These are phyloP conservation scores for Venturiaceae sp. DNA, from an alignment of 2,329 filamentous ascomycete species.

Conservation along the genomic window DNA sequence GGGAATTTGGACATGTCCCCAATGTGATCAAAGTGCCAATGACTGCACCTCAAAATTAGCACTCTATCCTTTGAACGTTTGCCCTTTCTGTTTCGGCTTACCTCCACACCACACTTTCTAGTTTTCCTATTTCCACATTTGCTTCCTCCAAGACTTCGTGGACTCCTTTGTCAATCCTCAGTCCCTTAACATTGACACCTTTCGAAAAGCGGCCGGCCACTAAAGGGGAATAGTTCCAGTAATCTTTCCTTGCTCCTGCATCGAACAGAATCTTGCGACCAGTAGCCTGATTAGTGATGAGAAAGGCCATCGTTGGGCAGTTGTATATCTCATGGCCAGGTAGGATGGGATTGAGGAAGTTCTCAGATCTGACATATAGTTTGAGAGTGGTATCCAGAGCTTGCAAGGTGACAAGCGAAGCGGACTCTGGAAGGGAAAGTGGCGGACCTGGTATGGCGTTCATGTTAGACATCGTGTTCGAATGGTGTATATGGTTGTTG, in stretches of 20 bases:
- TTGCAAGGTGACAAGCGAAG: background rate
- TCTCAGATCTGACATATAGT: background rate
- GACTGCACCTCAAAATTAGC: background rate
- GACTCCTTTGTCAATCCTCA: conserved; percentile 34
- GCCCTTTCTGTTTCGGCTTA: conserved; percentile 12
- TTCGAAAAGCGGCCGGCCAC: conserved; percentile 20
- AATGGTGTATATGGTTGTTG: background rate
- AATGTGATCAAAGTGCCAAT: conserved; percentile 40
- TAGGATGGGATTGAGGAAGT: conserved; percentile 29
- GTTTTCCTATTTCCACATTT: conserved; percentile 16
- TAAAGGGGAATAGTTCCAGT: conserved; percentile 25
- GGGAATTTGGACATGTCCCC: conserved; percentile 42
- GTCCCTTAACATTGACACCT: conserved; percentile 18
- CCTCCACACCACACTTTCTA: conserved; percentile 1
- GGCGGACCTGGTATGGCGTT: background rate
- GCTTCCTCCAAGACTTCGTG: conserved; percentile 25
- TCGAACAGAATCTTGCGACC: conserved; percentile 36
- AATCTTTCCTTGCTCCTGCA: conserved; percentile 37
- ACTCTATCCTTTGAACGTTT: conserved; percentile 16
- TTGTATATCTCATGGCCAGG: conserved; percentile 24
- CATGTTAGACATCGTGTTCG: background rate
- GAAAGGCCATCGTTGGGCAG: conserved; percentile 35
- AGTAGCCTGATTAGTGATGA: conserved; percentile 35
- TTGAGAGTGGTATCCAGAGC: background rate
- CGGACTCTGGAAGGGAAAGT: background rate